Evolutionary conservation across 306 rosid genomes (phyloP), one percentile per base, ranked within the genome.

Genomic region (Sechiopsis laciniata): DNA sequence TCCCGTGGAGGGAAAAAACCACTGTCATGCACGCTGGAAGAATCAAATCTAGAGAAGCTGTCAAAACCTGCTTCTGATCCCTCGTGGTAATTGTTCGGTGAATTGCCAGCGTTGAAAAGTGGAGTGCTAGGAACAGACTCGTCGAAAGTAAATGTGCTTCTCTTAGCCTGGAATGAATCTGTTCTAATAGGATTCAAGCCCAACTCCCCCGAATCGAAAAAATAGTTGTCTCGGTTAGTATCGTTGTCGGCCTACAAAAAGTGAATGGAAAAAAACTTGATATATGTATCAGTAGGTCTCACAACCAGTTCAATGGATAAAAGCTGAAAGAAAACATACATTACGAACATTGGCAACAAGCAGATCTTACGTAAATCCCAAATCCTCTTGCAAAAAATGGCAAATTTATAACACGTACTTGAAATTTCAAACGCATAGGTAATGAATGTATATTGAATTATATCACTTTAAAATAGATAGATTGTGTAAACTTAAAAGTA

Each of bases 111-210:
- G 54, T 50, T 50, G 54, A 12, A 50, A 15, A 50, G 54, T 50
- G 54, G 54, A 14, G 99, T 91, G 86, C 88, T 95, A 13, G 96
- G 99, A 82, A 91, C 97, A 42, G 97, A 95, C 75, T 95, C 96
- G 7, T 95, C 99, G 66, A 95, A 95, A 71, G 77, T 76, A 79
- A 95, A 91, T 17, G 86, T 71, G 26, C 83, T 85, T 79, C 79
- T 85, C 90, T 83, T 91, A 16, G 77, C 83, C 63, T 72, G 87
- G 4, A 86, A 78, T 56, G 96, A 81, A 57, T 89, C 87, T 15
- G 96, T 95, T 82, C 78, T 88, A 54, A 91, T 88, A 78, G 96
- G 91, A 78, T 88, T 85, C 56, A 91, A 85, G 82, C 97, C 99
- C 19, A 89, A 82, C 4, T 84, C 92, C 51, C 87, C 97, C 74